Percentiles rank a stretch among this genome's conserved stretches.
phyloP scores from a whole-genome alignment of 1,284 basidiomycete genomes.

The Marasmius oreades region DNA sequence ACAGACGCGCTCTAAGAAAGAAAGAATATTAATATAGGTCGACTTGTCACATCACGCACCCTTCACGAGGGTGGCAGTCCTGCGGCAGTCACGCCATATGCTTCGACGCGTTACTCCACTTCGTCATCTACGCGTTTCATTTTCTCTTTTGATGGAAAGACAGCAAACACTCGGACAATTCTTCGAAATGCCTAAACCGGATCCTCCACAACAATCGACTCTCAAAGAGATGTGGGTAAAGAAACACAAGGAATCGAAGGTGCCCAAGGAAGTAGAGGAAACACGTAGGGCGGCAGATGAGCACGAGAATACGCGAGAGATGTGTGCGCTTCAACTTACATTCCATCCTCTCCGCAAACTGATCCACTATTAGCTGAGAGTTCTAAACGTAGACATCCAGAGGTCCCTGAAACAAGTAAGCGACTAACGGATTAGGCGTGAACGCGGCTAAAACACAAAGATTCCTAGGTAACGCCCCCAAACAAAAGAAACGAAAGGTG shows the following conservation, averaged over 20 bases:
- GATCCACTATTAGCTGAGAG: slow-evolving; percentile 24
- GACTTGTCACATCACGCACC: too few species aligned
- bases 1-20: too few species aligned
- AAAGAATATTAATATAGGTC: too few species aligned
- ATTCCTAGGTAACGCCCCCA: slow-evolving; percentile 22
- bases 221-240: slow-evolving; percentile 64
- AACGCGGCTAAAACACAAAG: neutral
- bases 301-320: slow-evolving; percentile 19
- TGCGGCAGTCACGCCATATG: slow-evolving; percentile 27
- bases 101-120: slow-evolving; percentile 38
- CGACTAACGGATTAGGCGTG: slow-evolving; percentile 17
- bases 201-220: slow-evolving; percentile 68
- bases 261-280: slow-evolving; percentile 24
- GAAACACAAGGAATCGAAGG: slow-evolving; percentile 40
- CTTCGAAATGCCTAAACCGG: slow-evolving; percentile 64
- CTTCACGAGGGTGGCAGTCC: too few species aligned
- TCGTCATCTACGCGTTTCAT: slow-evolving; percentile 26
- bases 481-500: slow-evolving; percentile 56
- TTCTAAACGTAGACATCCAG: slow-evolving; percentile 38
- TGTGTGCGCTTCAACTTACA: slow-evolving; percentile 7
- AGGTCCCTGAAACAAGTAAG: slow-evolving; percentile 13
- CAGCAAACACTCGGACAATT: slow-evolving; percentile 75
- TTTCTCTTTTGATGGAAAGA: slow-evolving; percentile 45
- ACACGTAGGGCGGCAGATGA: slow-evolving; percentile 31
- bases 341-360: neutral